Evolutionary conservation across 805 yeast species (phyloP).

Genomic region (Saccharomycopsis capsularis): DNA sequence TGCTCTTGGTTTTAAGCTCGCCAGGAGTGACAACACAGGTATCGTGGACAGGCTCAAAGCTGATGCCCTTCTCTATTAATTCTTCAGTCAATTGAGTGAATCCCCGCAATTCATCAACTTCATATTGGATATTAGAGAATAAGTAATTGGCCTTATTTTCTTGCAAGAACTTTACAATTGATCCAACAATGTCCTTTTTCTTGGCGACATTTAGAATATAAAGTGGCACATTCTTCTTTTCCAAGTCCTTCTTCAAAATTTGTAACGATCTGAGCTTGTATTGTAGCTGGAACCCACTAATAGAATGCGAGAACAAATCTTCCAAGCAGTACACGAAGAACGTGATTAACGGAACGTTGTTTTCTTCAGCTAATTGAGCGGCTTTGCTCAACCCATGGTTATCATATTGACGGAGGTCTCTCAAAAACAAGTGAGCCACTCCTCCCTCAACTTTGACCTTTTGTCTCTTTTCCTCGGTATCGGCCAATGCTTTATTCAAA

Average conservation of each 20-base stretch:
- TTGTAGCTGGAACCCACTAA: slow-evolving; percentile 6
- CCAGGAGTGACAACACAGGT: slow-evolving; percentile 38
- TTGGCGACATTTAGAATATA: slow-evolving; percentile 6
- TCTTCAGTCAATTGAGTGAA: slow-evolving; percentile 23
- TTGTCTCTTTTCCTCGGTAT: neutral
- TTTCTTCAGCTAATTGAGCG: neutral
- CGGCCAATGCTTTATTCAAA: neutral
- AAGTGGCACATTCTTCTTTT: slow-evolving; percentile 1
- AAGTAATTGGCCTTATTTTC: slow-evolving; percentile 27
- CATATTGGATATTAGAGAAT: slow-evolving; percentile 36
- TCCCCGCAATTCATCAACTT: slow-evolving; percentile 38
- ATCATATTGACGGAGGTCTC: slow-evolving; percentile 8
- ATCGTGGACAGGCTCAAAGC: slow-evolving; percentile 32
- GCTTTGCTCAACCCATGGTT: slow-evolving; percentile 6
- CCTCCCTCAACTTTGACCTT: neutral
- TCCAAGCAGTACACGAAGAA: slow-evolving; percentile 12
- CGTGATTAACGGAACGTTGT: neutral
- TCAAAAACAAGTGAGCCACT: slow-evolving; percentile 8
- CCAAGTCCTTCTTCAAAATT: slow-evolving; percentile 3
- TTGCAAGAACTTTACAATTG: slow-evolving; percentile 24
- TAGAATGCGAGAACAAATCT: slow-evolving; percentile 5
- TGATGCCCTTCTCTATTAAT: slow-evolving; percentile 22
- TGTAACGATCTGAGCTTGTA: slow-evolving; percentile 4
- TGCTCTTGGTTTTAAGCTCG: slow-evolving; percentile 30
- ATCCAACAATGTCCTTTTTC: neutral